Percentiles rank a stretch among this genome's conserved stretches.
Evolutionary conservation across 768 basidiomycete genomes (phyloP).

Genomic region (Suillus lakei): DNA sequence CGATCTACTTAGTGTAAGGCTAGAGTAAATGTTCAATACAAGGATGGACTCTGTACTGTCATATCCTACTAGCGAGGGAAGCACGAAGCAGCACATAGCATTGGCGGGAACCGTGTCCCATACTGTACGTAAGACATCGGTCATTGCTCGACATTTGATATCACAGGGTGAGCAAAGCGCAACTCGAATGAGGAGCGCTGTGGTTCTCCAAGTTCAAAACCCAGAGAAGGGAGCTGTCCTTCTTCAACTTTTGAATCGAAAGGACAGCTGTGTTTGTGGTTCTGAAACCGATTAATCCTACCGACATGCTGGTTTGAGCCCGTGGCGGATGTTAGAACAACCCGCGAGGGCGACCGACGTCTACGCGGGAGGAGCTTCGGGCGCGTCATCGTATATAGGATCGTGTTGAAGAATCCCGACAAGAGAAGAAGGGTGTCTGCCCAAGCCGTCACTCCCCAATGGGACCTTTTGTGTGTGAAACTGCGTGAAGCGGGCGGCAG

Average conservation of each 20-base stretch:
- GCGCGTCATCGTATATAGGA: constrained; percentile 43
- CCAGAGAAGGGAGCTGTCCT: neutral
- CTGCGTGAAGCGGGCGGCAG: constrained; percentile 42
- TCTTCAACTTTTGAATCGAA: constrained; percentile 5
- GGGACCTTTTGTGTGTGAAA: constrained; percentile 38
- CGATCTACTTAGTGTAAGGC: neutral
- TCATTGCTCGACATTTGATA: constrained; percentile 1
- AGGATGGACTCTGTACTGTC: neutral
- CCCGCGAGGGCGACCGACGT: constrained; percentile 3
- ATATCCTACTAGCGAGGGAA: neutral
- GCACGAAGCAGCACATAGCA: neutral
- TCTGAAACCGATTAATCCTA: constrained; percentile 3
- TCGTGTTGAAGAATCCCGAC: constrained; percentile 51
- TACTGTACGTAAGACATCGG: neutral
- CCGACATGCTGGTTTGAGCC: neutral
- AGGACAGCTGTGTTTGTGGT: constrained; percentile 1
- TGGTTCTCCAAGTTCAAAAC: neutral
- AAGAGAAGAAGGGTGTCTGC: constrained; percentile 45
- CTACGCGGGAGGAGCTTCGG: constrained; percentile 41
- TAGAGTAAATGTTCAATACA: neutral
- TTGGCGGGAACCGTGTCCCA: neutral
- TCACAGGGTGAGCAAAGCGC: constrained; percentile 1
- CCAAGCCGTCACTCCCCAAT: constrained; percentile 42
- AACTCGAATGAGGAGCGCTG: constrained; percentile 6
- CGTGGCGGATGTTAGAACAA: neutral